These are phyloP conservation scores for Bremia lactucae DNA, from an alignment of 352 stramenopile species.

Conservation along the genomic window DNA sequence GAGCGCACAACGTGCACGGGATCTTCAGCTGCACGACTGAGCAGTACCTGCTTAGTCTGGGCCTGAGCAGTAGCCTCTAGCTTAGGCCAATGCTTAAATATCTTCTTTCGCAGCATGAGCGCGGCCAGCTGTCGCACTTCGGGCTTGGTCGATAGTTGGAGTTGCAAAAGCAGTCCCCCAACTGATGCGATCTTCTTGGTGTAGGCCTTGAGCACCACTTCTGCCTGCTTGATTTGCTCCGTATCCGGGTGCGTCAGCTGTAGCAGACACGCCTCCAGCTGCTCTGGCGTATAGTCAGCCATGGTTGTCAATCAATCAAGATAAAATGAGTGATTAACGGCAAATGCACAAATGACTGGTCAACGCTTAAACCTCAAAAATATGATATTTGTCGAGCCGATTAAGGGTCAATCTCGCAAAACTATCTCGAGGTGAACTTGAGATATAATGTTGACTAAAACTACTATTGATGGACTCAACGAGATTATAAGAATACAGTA, in stretches of 20 bases:
- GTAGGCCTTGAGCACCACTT: slow-evolving; percentile 88
- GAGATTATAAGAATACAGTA: too few relatives aligned
- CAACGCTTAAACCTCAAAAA: slow-evolving; percentile 15
- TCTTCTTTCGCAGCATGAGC: slow-evolving; percentile 91
- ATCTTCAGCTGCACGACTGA: slow-evolving; percentile 79
- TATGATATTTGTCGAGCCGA: slow-evolving; percentile 17
- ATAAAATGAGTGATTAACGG: slow-evolving; percentile 6
- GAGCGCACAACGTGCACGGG: slow-evolving; percentile 82
- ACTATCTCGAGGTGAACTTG: too few relatives aligned
- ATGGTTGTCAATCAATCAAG: slow-evolving; percentile 23
- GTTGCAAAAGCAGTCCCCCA: slow-evolving; percentile 82
- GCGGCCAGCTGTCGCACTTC: slow-evolving; percentile 87
- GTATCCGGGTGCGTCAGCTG: slow-evolving; percentile 92
- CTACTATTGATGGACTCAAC: too few relatives aligned
- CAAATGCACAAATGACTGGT: slow-evolving; percentile 25
- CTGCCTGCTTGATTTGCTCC: slow-evolving; percentile 91
- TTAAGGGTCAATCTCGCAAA: too few relatives aligned
- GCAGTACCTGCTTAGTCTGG: slow-evolving; percentile 83
- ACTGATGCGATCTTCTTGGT: slow-evolving; percentile 86
- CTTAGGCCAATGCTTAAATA: slow-evolving; percentile 88
- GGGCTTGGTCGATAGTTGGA: slow-evolving; percentile 64
- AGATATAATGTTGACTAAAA: too few relatives aligned
- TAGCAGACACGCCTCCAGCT: slow-evolving; percentile 78
- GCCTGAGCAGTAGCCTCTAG: slow-evolving; percentile 73
- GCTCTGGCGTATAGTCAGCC: slow-evolving; percentile 72